Percentiles rank a stretch among this genome's conserved stretches.
Evolutionary conservation across 352 stramenopile genomes (phyloP).

Genomic region (Thalassiosira pacifica): DNA sequence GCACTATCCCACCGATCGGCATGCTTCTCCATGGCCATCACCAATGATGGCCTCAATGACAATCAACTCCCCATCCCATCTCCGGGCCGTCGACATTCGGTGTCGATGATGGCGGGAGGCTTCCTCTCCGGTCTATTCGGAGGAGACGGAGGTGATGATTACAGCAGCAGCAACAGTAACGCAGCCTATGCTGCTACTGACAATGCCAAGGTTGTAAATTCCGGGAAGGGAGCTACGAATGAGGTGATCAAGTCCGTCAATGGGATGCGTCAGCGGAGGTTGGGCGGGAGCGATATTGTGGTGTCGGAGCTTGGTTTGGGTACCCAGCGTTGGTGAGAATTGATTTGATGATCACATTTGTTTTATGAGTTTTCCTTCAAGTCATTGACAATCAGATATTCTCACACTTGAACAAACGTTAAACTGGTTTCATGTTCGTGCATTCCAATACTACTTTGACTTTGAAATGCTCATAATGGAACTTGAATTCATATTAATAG

Average conservation of each 20-base stretch:
- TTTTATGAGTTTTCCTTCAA: too few relatives aligned
- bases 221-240: slow-evolving; percentile 68
- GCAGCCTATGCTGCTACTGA: slow-evolving; percentile 13
- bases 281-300: slow-evolving; percentile 85
- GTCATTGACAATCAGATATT: too few relatives aligned
- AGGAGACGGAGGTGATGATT: slow-evolving; percentile 19
- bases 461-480: too few relatives aligned
- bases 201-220: slow-evolving; percentile 29
- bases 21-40: too few relatives aligned
- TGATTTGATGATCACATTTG: too few relatives aligned
- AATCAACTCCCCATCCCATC: slow-evolving; percentile 6
- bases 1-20: too few relatives aligned
- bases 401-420: too few relatives aligned
- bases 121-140: slow-evolving; percentile 63
- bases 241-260: slow-evolving; percentile 81
- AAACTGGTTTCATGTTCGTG: too few relatives aligned
- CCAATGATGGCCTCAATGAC: background rate
- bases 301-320: slow-evolving; percentile 86
- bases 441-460: too few relatives aligned
- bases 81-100: slow-evolving; percentile 30
- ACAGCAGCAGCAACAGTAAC: slow-evolving; percentile 3
- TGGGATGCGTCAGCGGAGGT: slow-evolving; percentile 78
- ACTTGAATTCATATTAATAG: slow-evolving; percentile 24
- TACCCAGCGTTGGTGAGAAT: slow-evolving; percentile 83
- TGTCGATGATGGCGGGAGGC: slow-evolving; percentile 34